phyloP scores from a whole-genome alignment of 148 eudicot genomes.

The Cornus suecica region DNA sequence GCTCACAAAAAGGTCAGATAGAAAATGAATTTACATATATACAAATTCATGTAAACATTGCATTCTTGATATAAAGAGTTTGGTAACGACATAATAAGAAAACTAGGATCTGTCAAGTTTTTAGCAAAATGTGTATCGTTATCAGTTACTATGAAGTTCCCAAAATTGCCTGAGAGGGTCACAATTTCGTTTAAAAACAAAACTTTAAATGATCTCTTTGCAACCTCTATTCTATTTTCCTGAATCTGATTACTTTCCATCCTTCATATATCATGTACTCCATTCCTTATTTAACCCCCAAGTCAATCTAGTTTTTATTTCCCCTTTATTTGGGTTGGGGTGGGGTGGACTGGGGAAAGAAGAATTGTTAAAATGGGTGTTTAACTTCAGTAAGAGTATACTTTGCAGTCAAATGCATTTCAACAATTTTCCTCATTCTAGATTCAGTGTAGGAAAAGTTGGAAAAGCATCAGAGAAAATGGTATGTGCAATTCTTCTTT shows the following conservation, averaged over 20 bases:
- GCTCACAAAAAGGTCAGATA: background rate
- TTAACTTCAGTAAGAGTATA: background rate
- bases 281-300: conserved; percentile 1
- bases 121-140: too few species aligned
- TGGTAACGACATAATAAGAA: too few species aligned
- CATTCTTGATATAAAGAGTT: background rate
- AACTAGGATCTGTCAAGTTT: too few species aligned
- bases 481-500: too few species aligned
- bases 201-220: background rate
- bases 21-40: background rate
- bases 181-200: too few species aligned
- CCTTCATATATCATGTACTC: background rate
- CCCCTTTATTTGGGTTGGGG: too few species aligned
- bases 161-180: too few species aligned
- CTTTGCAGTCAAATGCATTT: background rate
- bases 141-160: too few species aligned
- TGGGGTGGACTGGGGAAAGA: too few species aligned
- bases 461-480: background rate
- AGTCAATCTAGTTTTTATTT: too few species aligned
- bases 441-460: background rate
- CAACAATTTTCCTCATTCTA: background rate
- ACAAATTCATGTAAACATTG: too few species aligned
- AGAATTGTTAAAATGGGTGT: background rate
- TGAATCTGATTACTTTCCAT: background rate
- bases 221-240: background rate